These are phyloP conservation scores for Orbilia blumenaviensis DNA, from an alignment of 2,329 filamentous ascomycete species.

Conservation along the genomic window DNA sequence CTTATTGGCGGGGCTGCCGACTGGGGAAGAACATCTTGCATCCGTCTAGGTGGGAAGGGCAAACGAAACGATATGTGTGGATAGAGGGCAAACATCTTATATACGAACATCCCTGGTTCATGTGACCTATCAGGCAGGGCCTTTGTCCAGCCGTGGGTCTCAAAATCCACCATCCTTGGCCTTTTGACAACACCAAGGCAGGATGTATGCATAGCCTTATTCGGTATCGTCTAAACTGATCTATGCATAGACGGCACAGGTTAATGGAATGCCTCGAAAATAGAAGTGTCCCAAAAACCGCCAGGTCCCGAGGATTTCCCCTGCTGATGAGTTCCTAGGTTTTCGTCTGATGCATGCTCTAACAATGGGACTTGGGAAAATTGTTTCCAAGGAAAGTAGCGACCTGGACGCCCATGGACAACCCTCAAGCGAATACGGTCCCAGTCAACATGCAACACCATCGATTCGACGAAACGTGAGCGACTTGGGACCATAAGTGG, in stretches of 20 bases:
- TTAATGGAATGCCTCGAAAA: slow-evolving; percentile 10
- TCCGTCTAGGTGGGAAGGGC: slow-evolving; percentile 22
- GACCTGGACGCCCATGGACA: too few species aligned
- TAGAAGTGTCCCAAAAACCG: slow-evolving; percentile 4
- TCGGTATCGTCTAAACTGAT: slow-evolving; percentile 29
- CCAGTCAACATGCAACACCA: too few species aligned
- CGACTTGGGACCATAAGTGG: slow-evolving; percentile 23
- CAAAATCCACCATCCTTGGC: slow-evolving; percentile 17
- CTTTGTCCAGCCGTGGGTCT: neutral
- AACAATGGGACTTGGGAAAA: neutral
- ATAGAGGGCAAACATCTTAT: slow-evolving; percentile 12
- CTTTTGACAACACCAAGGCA: slow-evolving; percentile 2
- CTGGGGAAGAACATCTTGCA: slow-evolving; percentile 35
- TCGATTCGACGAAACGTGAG: too few species aligned
- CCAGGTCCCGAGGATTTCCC: neutral
- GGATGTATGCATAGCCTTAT: slow-evolving; percentile 22
- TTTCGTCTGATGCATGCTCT: slow-evolving; percentile 20
- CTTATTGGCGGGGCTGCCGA: slow-evolving; percentile 40
- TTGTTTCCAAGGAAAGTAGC: neutral
- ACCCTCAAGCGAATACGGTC: too few species aligned
- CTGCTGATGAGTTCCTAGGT: slow-evolving; percentile 13
- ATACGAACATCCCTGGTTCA: slow-evolving; percentile 35
- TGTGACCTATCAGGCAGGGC: slow-evolving; percentile 46
- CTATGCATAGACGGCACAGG: slow-evolving; percentile 30
- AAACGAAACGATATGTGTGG: slow-evolving; percentile 23